Percentiles rank a stretch among this genome's conserved stretches.
These are phyloP conservation scores for Phialocephala subalpina DNA, from an alignment of 2,329 filamentous ascomycete genomes.

Conservation along the genomic window DNA sequence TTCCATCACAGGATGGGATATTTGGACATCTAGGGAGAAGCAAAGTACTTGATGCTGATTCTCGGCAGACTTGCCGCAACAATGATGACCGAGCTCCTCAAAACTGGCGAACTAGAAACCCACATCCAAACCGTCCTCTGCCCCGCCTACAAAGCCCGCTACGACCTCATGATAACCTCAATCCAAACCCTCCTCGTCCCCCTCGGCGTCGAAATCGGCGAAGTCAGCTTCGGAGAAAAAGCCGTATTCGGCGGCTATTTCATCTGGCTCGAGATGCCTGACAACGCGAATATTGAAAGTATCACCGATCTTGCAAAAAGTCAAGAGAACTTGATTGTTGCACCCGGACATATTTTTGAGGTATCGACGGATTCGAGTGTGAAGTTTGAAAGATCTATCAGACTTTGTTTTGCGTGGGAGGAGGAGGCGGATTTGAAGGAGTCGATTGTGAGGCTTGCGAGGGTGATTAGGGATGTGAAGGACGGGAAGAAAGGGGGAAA, in stretches of 20 bases:
- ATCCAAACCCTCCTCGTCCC: slow-evolving; percentile 68
- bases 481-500: slow-evolving; percentile 18
- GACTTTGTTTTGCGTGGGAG: slow-evolving; percentile 79
- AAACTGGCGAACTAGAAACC: slow-evolving; percentile 51
- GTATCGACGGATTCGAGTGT: slow-evolving; percentile 64
- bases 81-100: slow-evolving; percentile 58
- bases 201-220: slow-evolving; percentile 60
- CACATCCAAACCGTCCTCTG: slow-evolving; percentile 53
- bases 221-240: slow-evolving; percentile 50
- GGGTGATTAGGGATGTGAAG: slow-evolving; percentile 48
- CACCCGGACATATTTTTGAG: slow-evolving; percentile 74
- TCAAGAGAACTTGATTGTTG: slow-evolving; percentile 73
- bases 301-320: slow-evolving; percentile 65
- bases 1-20: too few species aligned
- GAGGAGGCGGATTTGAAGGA: slow-evolving; percentile 70
- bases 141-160: slow-evolving; percentile 56
- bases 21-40: too few species aligned
- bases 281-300: slow-evolving; percentile 55
- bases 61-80: slow-evolving; percentile 53
- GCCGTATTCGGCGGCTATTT: slow-evolving; percentile 82
- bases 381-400: slow-evolving; percentile 65
- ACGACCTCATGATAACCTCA: slow-evolving; percentile 62
- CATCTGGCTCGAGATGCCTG: slow-evolving; percentile 76
- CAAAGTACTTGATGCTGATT: not conserved
- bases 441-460: slow-evolving; percentile 69